A percentile compares a stretch with the other conserved stretches of the same genome.
phyloP scores from a whole-genome alignment of 768 basidiomycete species.

The Calvatia gigantea region DNA sequence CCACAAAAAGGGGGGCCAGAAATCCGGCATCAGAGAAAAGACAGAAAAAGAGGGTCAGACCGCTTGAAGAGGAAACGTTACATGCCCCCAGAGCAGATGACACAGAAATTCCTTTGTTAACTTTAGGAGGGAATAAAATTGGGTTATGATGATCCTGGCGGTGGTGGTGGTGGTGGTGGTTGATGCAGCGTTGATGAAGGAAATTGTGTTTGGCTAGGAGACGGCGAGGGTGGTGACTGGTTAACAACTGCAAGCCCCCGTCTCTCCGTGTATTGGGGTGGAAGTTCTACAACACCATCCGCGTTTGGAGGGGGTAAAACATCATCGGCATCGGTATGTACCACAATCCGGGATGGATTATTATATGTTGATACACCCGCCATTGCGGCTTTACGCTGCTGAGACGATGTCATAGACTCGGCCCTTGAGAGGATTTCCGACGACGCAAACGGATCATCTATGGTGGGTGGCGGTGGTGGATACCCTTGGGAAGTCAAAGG shows the following conservation, averaged over 20 bases:
- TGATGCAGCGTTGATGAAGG: background rate
- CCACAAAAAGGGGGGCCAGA: background rate
- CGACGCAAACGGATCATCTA: conserved; percentile 12
- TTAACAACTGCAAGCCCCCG: conserved; percentile 24
- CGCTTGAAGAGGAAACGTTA: background rate
- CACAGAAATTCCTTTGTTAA: background rate
- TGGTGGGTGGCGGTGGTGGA: background rate
- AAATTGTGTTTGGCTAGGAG: background rate
- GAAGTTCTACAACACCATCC: conserved; percentile 65
- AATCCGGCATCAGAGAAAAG: background rate
- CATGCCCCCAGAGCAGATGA: background rate
- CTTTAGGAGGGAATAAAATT: background rate
- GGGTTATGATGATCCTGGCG: background rate
- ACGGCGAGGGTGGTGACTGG: conserved; percentile 1
- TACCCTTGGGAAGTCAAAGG: background rate
- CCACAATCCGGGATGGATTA: conserved; percentile 48
- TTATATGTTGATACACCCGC: conserved; percentile 41
- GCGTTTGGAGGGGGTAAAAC: conserved; percentile 35
- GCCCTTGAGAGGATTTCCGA: conserved; percentile 19
- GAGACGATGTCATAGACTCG: conserved; percentile 29
- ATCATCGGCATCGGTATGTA: conserved; percentile 72
- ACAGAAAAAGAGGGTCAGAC: background rate
- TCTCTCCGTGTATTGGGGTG: conserved; percentile 65
- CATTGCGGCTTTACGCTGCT: conserved; percentile 52
- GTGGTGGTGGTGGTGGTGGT: background rate